Base-by-base conservation (phyloP, 2,329 filamentous ascomycete species). In the Ceratocystis papillata region DNA sequence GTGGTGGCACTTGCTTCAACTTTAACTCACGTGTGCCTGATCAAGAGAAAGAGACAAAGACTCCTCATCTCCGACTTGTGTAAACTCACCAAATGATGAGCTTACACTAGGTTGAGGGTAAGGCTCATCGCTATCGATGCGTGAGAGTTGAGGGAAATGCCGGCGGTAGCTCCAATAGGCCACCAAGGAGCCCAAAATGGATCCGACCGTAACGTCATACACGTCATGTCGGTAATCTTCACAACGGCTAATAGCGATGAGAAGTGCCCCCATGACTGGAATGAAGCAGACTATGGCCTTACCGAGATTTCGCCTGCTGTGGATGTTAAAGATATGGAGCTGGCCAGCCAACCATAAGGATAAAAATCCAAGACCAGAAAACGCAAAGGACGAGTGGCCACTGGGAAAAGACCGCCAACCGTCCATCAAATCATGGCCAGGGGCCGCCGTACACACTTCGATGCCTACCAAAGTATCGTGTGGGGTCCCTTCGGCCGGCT, bases 391-490 rank as follows among this genome's bases (percentile, higher is more conserved):
- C 12, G 83, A 87, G 74, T 95, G 90, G 0, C 90, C 90, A 1
- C 85, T 88, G 0, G 90, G 90, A 71, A 94, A 95, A 25, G 86
- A 89, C 53, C 90, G 84, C 87, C 89, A 93, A 17, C 89, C 90
- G 71, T 95, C 90, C 69, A 94, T 87, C 3, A 95, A 80, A 1
- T 79, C 79, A 73, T 89, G 87, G 68, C 83, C 82, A 71, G 85
- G 75, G 1, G 83, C 81, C 71, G 91, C 81, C 10, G 88, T 92
- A 77, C 90, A 95, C 2, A 92, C 82, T 41, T 83, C 80, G 62
- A 87, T 82, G 17, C 81, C 84, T 46, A 88, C 85, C 1, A 88
- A 79, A 3, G 75, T 74, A 69, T 81, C 72, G 5, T 72, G 73
- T 50, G 80, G 77, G 1, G 82, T 83, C 44, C 75, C 78, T 0